phyloP scores from a whole-genome alignment of 192 early-diverging fungal species.

The Coemansia sp. region DNA sequence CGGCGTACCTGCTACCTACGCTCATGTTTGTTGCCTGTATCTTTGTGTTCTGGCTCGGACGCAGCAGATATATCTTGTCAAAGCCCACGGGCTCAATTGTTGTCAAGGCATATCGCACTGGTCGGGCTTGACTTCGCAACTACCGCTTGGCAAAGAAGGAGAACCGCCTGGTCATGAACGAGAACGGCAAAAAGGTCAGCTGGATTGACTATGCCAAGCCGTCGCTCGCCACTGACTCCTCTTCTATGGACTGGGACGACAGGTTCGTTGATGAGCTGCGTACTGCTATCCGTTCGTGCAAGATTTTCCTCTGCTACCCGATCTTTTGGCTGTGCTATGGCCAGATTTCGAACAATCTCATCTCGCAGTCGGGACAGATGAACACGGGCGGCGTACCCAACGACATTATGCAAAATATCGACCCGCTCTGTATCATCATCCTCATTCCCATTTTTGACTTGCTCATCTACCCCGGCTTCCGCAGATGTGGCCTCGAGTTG shows the following conservation, averaged over 20 bases:
- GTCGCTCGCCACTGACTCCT: slow-evolving; percentile 27
- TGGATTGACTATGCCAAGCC: slow-evolving; percentile 69
- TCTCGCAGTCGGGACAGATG: slow-evolving; percentile 68
- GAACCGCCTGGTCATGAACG: slow-evolving; percentile 31
- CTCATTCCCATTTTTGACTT: slow-evolving; percentile 62
- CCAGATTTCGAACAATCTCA: slow-evolving; percentile 68
- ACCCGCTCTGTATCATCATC: slow-evolving; percentile 61
- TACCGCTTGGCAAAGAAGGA: slow-evolving; percentile 36
- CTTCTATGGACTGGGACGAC: slow-evolving; percentile 65
- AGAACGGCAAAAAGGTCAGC: slow-evolving; percentile 26
- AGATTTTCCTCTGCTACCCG: slow-evolving; percentile 71
- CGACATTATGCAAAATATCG: slow-evolving; percentile 66
- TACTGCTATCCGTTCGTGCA: slow-evolving; percentile 63
- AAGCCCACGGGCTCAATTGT: slow-evolving; percentile 63
- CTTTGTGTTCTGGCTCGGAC: slow-evolving; percentile 59
- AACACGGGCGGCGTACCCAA: slow-evolving; percentile 60
- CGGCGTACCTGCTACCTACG: slow-evolving; percentile 63
- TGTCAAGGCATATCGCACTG: slow-evolving; percentile 52
- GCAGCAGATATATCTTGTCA: slow-evolving; percentile 56
- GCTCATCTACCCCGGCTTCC: slow-evolving; percentile 61
- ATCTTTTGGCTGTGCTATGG: slow-evolving; percentile 76
- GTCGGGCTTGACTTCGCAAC: slow-evolving; percentile 34
- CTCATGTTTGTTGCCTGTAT: slow-evolving; percentile 62
- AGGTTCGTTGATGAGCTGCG: slow-evolving; percentile 72
- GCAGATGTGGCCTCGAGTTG: slow-evolving; percentile 58